Conservation (phyloP, 1,284 basidiomycete species). For the Mycena citricolor region DNA sequence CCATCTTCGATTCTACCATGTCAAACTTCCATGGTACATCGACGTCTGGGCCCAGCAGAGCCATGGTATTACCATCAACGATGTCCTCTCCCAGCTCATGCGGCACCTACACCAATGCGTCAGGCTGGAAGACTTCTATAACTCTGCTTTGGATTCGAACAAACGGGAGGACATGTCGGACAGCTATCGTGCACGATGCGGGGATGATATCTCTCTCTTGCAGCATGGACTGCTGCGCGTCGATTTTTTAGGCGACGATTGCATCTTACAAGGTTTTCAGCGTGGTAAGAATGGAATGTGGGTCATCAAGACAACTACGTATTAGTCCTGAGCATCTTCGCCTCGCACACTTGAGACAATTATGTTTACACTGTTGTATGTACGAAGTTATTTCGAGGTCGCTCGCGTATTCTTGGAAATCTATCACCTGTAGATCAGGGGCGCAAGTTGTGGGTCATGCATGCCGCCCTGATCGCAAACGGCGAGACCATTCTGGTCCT, state of each 20-base stretch:
- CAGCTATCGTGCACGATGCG: constrained; percentile 20
- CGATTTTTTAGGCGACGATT: constrained; percentile 28
- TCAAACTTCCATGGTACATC: constrained; percentile 23
- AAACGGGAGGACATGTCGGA: constrained; percentile 18
- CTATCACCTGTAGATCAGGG: too few species aligned
- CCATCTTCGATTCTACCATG: constrained; percentile 20
- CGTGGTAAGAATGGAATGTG: constrained; percentile 28
- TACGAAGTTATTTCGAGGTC: too few species aligned
- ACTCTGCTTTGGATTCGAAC: constrained; percentile 13
- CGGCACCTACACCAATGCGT: constrained; percentile 15
- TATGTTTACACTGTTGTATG: too few species aligned
- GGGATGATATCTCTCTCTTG: constrained; percentile 11
- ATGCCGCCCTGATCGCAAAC: too few species aligned
- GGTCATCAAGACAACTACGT: constrained; percentile 30
- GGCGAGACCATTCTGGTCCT: too few species aligned
- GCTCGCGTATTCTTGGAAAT: too few species aligned
- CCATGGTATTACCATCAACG: constrained; percentile 19
- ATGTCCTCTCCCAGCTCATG: constrained; percentile 20
- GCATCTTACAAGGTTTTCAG: constrained; percentile 26
- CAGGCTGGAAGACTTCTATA: constrained; percentile 15
- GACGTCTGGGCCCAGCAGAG: constrained; percentile 18
- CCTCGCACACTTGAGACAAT: too few species aligned
- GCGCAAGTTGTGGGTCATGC: too few species aligned
- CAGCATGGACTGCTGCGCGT: constrained; percentile 26
- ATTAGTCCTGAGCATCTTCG: too few species aligned